Conservation (phyloP, 441 rosid genomes). For the Codiaeum variegatum region DNA sequence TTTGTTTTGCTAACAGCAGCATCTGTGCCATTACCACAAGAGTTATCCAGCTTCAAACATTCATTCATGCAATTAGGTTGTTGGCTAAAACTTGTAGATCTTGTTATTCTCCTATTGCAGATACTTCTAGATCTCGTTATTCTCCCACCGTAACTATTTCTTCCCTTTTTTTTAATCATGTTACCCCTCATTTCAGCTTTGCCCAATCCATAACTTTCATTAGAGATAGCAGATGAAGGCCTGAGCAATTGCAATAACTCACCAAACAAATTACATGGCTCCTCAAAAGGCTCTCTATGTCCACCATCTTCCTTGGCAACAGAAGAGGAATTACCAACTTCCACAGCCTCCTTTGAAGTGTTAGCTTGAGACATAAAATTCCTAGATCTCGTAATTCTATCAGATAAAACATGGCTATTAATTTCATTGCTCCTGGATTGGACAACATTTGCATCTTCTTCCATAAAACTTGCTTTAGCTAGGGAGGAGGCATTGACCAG, state of each 20-base stretch:
- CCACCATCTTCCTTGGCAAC: slow-evolving; percentile 29
- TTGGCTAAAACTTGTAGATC: slow-evolving; percentile 37
- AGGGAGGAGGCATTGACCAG: slow-evolving; percentile 2
- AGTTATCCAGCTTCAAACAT: slow-evolving; percentile 20
- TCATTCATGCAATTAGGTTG: slow-evolving; percentile 29
- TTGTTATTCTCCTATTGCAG: slow-evolving; percentile 32
- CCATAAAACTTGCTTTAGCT: slow-evolving; percentile 14
- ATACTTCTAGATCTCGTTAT: slow-evolving; percentile 37
- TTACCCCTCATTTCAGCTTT: slow-evolving; percentile 29
- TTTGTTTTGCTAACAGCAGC: slow-evolving; percentile 16
- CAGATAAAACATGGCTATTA: slow-evolving; percentile 27
- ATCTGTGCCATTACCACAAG: slow-evolving; percentile 20
- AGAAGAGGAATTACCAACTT: slow-evolving; percentile 28
- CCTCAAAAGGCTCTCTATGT: slow-evolving; percentile 21
- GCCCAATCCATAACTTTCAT: slow-evolving; percentile 26
- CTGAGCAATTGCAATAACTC: slow-evolving; percentile 23
- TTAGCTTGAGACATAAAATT: slow-evolving; percentile 27
- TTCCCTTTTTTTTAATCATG: slow-evolving; percentile 31
- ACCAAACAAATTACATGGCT: slow-evolving; percentile 7
- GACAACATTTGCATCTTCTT: slow-evolving; percentile 25
- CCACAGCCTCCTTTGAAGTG: slow-evolving; percentile 29
- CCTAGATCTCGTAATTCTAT: slow-evolving; percentile 39
- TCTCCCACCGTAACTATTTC: slow-evolving; percentile 26
- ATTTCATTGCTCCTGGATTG: slow-evolving; percentile 31
- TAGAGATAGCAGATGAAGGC: slow-evolving; percentile 26